Percentiles rank a stretch among this genome's conserved stretches.
Conservation (phyloP, 192 early-diverging fungal species). For the Backusella circina region DNA sequence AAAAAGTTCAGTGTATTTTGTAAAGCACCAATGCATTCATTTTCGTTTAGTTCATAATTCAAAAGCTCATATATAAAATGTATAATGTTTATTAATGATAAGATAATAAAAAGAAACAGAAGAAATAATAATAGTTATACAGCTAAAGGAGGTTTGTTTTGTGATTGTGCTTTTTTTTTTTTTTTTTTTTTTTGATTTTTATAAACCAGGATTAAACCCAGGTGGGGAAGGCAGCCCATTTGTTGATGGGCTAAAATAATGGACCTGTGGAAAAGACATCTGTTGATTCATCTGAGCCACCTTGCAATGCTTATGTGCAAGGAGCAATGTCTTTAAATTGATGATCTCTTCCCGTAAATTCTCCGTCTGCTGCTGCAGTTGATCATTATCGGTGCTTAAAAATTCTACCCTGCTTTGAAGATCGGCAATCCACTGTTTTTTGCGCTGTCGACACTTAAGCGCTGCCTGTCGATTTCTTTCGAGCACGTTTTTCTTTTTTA, state of each 20-base stretch:
- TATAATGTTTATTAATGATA: too few relatives aligned
- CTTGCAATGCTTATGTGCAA: neutral
- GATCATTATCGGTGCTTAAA: neutral
- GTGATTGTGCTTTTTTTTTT: too few relatives aligned
- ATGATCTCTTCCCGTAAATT: neutral
- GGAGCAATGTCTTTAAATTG: neutral
- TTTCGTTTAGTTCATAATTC: too few relatives aligned
- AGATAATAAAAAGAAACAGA: too few relatives aligned
- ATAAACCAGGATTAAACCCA: neutral
- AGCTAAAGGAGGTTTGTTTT: too few relatives aligned
- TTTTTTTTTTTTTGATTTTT: neutral
- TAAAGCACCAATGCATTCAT: too few relatives aligned
- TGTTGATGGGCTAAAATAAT: neutral
- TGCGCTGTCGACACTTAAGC: conserved; percentile 2
- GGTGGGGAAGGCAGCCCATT: neutral
- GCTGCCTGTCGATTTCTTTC: conserved; percentile 14
- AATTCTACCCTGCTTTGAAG: neutral
- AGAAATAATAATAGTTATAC: too few relatives aligned
- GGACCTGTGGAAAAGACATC: neutral
- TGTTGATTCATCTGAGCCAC: conserved; percentile 34
- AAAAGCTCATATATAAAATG: too few relatives aligned
- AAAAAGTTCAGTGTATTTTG: too few relatives aligned
- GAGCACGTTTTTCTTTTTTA: neutral
- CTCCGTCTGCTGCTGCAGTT: neutral
- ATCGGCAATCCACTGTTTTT: conserved; percentile 7